Conservation (phyloP, 176 grass and related monocot species). For the Cocos nucifera region DNA sequence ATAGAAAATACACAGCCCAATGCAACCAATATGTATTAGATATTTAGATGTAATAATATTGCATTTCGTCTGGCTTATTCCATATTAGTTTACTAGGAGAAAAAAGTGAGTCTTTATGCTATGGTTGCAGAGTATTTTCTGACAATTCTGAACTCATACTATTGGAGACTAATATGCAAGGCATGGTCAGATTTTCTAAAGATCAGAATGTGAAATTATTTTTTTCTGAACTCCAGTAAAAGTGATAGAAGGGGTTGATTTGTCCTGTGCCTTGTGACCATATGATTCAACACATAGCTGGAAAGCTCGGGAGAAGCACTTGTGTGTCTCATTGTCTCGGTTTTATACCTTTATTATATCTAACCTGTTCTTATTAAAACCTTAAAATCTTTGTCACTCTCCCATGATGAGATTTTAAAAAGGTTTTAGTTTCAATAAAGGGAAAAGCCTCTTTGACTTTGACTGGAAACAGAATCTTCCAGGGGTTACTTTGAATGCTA, state of each 20-base stretch:
- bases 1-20: background rate
- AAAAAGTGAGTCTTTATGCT: background rate
- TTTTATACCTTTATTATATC: conserved; percentile 42
- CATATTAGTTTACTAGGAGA: background rate
- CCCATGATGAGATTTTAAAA: conserved; percentile 54
- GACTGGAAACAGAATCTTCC: conserved; percentile 27
- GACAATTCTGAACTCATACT: conserved; percentile 26
- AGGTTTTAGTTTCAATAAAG: conserved; percentile 31
- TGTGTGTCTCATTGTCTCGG: conserved; percentile 58
- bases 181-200: conserved; percentile 37
- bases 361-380: conserved; percentile 29
- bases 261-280: conserved; percentile 37
- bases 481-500: no score
- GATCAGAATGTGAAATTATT: conserved; percentile 40
- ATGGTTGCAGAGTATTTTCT: no score
- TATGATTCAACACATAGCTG: conserved; percentile 61
- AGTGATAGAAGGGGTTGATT: conserved; percentile 13
- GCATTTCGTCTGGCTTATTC: no score
- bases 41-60: background rate
- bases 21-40: background rate
- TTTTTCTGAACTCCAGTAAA: background rate
- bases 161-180: conserved; percentile 27
- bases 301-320: conserved; percentile 92
- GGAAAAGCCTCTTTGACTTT: conserved; percentile 44
- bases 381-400: conserved; percentile 11